Base-by-base conservation (phyloP, 2,329 filamentous ascomycete genomes). In the Colletotrichum chrysophilum region DNA sequence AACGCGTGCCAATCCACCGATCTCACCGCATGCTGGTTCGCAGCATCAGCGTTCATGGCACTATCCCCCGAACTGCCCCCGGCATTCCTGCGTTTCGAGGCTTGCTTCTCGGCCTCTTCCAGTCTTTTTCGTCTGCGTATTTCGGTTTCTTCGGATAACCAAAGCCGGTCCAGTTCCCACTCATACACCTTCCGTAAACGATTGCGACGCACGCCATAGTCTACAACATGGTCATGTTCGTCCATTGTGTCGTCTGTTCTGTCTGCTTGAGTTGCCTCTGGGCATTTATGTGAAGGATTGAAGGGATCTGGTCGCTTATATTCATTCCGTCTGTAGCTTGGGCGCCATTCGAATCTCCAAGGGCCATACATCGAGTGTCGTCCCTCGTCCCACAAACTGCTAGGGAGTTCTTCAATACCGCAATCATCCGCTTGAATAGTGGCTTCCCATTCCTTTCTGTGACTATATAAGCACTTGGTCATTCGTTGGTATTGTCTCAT, bases 81-180 rank as follows among this genome's bases (percentile, higher is more conserved):
- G 9, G 16, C 36, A 38, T 1, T 9, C 3, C 1, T 61, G 6
- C 1, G 1, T 2, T 7, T 13, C 4, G 14, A 12, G 5, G 24
- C 3, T 18, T 21, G 2, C 26, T 32, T 26, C 18, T 21, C 3
- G 24, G 18, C 12, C 1, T n/a, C 1, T 6, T 30, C 3, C 1
- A 18, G 1, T 13, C 10, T 4, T 21, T 10, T 0, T 60, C 56
- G 56, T 2, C 5, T 61, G 28, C 58, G 21, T 4, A 13, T 28
- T 7, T 28, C 26, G 14, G 28, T 61, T 61, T 61, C 58, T 14
- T 61, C 58, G 9, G 28, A 28, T 2, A 64, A 32, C 12, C 34
- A 64, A 1, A 64, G 18, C 1, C 60, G n/a, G 10, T 64, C 60
- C 60, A 64, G 0, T 5, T 38, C 60, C 60, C 60, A 64, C 30